Percentiles rank a stretch among this genome's conserved stretches.
These are phyloP conservation scores for Geranomyces variabilis DNA, from an alignment of 192 early-diverging fungal species.

Conservation along the genomic window DNA sequence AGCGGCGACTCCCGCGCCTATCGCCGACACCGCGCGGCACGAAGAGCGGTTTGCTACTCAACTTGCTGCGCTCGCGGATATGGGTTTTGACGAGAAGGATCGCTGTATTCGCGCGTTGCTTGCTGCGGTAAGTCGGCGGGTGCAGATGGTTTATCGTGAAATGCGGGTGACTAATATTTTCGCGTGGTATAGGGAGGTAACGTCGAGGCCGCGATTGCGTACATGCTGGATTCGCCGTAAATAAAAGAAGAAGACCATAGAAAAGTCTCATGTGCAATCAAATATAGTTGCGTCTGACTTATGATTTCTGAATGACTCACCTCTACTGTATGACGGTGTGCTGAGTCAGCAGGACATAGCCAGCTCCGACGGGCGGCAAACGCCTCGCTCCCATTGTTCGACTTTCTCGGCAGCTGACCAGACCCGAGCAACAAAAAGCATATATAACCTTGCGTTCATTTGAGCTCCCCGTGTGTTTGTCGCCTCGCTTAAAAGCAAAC, in stretches of 20 bases:
- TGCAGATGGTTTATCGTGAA: background rate
- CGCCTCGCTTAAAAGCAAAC: too few relatives aligned
- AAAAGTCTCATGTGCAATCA: background rate
- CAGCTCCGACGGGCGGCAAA: too few relatives aligned
- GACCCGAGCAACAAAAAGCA: too few relatives aligned
- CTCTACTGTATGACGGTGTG: too few relatives aligned
- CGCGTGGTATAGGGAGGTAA: conserved; percentile 40
- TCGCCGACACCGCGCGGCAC: conserved; percentile 9
- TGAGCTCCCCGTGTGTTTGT: too few relatives aligned
- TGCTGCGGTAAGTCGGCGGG: conserved; percentile 39
- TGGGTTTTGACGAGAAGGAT: conserved; percentile 47
- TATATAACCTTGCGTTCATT: too few relatives aligned
- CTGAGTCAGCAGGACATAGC: too few relatives aligned
- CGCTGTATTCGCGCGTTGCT: conserved; percentile 35
- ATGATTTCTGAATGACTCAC: too few relatives aligned
- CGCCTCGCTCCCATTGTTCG: too few relatives aligned
- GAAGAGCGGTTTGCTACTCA: conserved; percentile 39
- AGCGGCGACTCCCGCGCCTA: background rate
- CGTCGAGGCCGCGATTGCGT: conserved; percentile 44
- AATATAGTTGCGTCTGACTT: too few relatives aligned
- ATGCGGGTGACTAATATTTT: too few relatives aligned
- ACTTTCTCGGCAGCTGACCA: too few relatives aligned
- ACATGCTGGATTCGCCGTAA: conserved; percentile 33
- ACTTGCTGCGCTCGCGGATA: conserved; percentile 31
- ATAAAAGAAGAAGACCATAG: background rate